Evolutionary conservation across 2,329 filamentous ascomycete species (phyloP), one percentile per base, ranked within the genome.

Genomic region (Penicillium hordei): DNA sequence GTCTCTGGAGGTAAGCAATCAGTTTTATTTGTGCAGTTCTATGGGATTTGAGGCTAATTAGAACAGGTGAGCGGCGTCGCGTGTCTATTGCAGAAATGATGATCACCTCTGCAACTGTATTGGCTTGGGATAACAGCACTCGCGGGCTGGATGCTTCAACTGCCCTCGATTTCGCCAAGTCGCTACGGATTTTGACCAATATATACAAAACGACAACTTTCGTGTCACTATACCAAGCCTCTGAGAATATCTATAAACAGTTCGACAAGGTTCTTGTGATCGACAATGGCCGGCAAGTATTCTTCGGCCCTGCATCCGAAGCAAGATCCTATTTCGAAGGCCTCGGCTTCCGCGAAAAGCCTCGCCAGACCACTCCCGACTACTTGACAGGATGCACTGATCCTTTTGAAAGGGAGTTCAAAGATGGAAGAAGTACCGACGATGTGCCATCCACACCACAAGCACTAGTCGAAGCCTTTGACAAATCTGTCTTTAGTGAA

Each of bases 181-280:
- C 88, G 1, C 80, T 95, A 1, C 86, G 91, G 2, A 87, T 92
- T 40, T 83, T 93, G 78, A 94, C 91, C 23, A 89, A 94, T 72
- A 85, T 94, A 54, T 92, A 92, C 81, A 86, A 89, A 71, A 91
- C 88, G 0, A 90, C 89, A 1, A 94, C 91, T 0, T 93, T 94
- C 60, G 90, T 95, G 1, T 91, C 91, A 0, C 79, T 96, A 0
- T 96, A 95, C 72, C 91, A 95, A 70, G 90, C 90, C 0, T 91
- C 88, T 0, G 89, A 94, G 74, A 91, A 86, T 66, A 91, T 93
- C 60, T 93, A 90, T 76, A 81, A 81, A 23, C 84, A 87, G 34
- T 93, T 93, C 60, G 90, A 95, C 78, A 94, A 93, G 73, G 90
- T 94, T 13, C 78, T 95, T 68, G 88, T 93, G 36, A 89, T 94